Percentiles rank a stretch among this genome's conserved stretches.
These are phyloP conservation scores for Venturia asperata DNA, from an alignment of 2,329 filamentous ascomycete species.

Conservation along the genomic window DNA sequence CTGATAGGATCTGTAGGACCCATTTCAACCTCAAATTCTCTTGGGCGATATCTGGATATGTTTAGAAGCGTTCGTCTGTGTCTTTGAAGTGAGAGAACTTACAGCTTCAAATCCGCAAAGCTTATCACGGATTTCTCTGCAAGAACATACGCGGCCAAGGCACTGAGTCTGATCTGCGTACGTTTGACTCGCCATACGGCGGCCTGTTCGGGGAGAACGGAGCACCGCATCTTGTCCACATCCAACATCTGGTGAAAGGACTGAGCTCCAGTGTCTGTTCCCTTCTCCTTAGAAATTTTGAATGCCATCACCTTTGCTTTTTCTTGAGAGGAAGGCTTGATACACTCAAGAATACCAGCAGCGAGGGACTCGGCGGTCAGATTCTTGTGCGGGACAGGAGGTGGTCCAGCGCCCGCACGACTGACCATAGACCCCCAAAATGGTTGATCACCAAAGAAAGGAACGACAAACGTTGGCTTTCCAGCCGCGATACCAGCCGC, in stretches of 20 bases:
- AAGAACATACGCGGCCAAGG: constrained; percentile 19
- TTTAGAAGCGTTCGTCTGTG: neutral
- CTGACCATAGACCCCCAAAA: constrained; percentile 51
- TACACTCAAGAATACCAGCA: constrained; percentile 40
- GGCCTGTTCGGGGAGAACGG: constrained; percentile 57
- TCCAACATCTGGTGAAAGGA: constrained; percentile 49
- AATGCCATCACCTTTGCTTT: constrained; percentile 35
- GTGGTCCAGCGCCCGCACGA: constrained; percentile 42
- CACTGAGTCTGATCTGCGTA: constrained; percentile 20
- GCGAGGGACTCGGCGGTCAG: constrained; percentile 41
- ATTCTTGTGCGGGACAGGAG: constrained; percentile 41
- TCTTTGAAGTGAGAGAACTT: neutral
- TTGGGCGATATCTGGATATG: constrained; percentile 29
- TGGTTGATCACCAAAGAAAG: constrained; percentile 58
- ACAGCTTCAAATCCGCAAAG: constrained; percentile 20
- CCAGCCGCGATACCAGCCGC: constrained; percentile 77
- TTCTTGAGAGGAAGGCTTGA: constrained; percentile 33
- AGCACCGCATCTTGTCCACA: constrained; percentile 60
- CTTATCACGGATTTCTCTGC: constrained; percentile 18
- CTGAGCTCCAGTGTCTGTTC: constrained; percentile 36
- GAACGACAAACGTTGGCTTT: constrained; percentile 73
- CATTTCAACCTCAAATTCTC: constrained; percentile 35
- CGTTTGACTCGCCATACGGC: constrained; percentile 56
- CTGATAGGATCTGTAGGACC: constrained; percentile 36
- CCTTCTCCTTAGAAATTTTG: constrained; percentile 39